Evolutionary conservation across 768 basidiomycete genomes (phyloP).

Genomic region (Trametes gibbosa): DNA sequence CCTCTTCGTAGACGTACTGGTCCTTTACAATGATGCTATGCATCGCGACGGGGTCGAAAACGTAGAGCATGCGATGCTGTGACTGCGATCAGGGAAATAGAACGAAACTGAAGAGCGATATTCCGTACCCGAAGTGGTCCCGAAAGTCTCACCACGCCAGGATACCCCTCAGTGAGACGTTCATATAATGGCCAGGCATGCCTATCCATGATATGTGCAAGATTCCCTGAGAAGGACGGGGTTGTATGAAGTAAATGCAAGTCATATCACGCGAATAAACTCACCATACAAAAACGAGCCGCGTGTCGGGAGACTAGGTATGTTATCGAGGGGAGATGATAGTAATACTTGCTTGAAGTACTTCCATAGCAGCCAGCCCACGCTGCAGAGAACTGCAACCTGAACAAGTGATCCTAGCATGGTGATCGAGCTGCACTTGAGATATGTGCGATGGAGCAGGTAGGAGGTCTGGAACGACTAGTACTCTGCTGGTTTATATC

Average conservation of each 20-base stretch:
- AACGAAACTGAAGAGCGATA: background rate
- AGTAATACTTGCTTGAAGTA: background rate
- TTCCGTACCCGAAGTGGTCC: constrained; percentile 49
- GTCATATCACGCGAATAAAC: background rate
- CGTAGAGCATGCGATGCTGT: constrained; percentile 48
- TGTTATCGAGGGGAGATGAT: constrained; percentile 16
- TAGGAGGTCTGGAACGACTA: no score
- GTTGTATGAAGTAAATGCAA: background rate
- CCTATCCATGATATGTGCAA: constrained; percentile 6
- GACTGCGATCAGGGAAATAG: background rate
- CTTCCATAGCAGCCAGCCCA: constrained; percentile 9
- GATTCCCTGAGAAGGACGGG: constrained; percentile 10
- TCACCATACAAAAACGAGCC: constrained; percentile 16
- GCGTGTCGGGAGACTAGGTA: constrained; percentile 15
- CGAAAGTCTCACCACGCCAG: constrained; percentile 43
- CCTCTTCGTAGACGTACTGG: constrained; percentile 47
- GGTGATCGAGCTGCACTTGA: background rate
- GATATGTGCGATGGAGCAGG: background rate
- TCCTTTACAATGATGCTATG: constrained; percentile 49
- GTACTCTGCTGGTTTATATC: background rate
- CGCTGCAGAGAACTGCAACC: background rate
- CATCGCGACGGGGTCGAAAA: constrained; percentile 47
- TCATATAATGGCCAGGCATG: constrained; percentile 12
- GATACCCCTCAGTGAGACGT: constrained; percentile 31
- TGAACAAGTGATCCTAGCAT: background rate